Percentiles rank a stretch among this genome's conserved stretches.
Evolutionary conservation across 306 rosid genomes (phyloP).

Genomic region (Casuarina equisetifolia): DNA sequence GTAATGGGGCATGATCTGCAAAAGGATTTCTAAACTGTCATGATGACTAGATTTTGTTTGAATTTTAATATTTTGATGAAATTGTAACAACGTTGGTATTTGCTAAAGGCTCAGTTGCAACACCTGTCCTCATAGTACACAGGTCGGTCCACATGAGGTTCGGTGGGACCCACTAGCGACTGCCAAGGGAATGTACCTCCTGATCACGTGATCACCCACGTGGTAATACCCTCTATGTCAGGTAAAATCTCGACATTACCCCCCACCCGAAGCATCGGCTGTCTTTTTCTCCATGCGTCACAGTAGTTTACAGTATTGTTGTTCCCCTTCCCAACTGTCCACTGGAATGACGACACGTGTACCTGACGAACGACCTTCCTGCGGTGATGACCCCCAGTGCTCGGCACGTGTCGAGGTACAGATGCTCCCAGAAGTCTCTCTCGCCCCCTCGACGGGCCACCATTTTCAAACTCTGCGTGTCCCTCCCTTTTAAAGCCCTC

Average conservation of each 20-base stretch:
- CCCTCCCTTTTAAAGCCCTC: constrained; percentile 36
- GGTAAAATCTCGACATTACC: constrained; percentile 6
- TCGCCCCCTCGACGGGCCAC: constrained; percentile 10
- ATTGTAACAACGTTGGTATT: too few relatives aligned
- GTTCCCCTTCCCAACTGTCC: constrained; percentile 16
- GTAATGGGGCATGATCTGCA: too few relatives aligned
- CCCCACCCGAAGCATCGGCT: constrained; percentile 5
- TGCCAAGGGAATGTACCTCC: too few relatives aligned
- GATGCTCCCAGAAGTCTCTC: constrained; percentile 32
- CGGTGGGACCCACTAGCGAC: background rate
- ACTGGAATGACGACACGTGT: constrained; percentile 29
- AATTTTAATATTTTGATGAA: too few relatives aligned
- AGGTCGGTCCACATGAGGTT: background rate
- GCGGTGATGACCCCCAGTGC: constrained; percentile 24
- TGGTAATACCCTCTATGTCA: background rate
- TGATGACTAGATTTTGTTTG: too few relatives aligned
- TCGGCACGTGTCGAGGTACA: constrained; percentile 43
- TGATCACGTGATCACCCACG: background rate
- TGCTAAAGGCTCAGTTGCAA: background rate
- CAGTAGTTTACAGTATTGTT: constrained; percentile 13
- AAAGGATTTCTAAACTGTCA: too few relatives aligned
- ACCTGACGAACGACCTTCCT: background rate
- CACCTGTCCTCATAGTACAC: background rate
- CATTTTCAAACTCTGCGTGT: constrained; percentile 47
- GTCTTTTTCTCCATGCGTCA: constrained; percentile 28